Evolutionary conservation across 2,329 filamentous ascomycete species (phyloP), one percentile per base, ranked within the genome.

Genomic region (Neofusicoccum umdonicola): DNA sequence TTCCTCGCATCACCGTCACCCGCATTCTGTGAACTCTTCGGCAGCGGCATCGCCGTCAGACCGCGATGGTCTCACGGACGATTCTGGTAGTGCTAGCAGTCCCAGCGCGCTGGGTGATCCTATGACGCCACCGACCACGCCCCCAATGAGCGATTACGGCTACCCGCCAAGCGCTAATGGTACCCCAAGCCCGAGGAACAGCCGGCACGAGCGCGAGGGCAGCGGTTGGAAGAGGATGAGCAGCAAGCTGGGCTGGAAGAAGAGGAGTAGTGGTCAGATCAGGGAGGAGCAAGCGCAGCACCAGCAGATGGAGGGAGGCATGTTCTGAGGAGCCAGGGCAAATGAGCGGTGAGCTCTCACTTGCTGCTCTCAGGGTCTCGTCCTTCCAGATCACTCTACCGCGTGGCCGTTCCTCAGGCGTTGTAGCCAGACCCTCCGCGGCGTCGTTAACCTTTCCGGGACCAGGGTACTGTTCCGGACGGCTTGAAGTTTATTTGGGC

Each of bases 121-220:
- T 39, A 88, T 92, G 81, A 93, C 90, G 3, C 90, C 90, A 0
- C 90, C 90, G 0, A 91, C 85, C 2, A 91, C 88, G 3, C 89
- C 90, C 39, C 89, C 90, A 5, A 74, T 76, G 73, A 70, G 67
- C 11, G 76, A 78, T 54, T 66, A 63, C 34, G 64, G 60, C 7
- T 66, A 52, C 15, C 50, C 52, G 27, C 41, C 63, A 65, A 71
- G 66, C 45, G 48, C 72, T 44, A 69, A 73, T 3, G 69, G 68
- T 57, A 77, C 75, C 0, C 75, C 75, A 19, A 78, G 76, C 64
- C 76, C 76, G 19, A 70, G 75, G 62, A 71, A 73, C 47, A 77
- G 75, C 64, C 71, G 76, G 27, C 74, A 73, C 13, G 76, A 78
- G 65, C 74, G 76, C 69, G 52, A 58, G 27, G 75, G 56, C 45